Base-by-base conservation (phyloP, 2,329 filamentous ascomycete species). In the Lasiodiplodia gonubiensis region DNA sequence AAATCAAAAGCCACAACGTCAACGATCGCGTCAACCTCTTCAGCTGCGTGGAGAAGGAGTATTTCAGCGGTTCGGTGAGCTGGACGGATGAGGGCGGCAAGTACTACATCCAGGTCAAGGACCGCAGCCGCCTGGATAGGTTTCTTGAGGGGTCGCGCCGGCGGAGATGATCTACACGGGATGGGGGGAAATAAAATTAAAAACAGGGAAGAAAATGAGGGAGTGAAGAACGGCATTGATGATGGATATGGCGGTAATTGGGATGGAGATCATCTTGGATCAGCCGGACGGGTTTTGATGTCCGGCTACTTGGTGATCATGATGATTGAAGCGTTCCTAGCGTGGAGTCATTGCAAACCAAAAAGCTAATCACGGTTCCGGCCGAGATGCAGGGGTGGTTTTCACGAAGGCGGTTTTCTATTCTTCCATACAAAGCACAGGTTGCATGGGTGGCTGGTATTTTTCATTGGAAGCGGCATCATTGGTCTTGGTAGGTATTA, bases 41-140 rank as follows among this genome's bases (percentile, higher is more conserved):
- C 39, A 54, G 35, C 21, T 63, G 66, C 39, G 92, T 95, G 69
- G 86, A 92, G 76, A 88, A 90, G 73, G 84, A 88, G 68, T 95
- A 92, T 76, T 90, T 85, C 72, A 88, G 85, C 16, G 83, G 85
- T 53, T 86, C 85, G 70, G 95, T 99, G 70, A 97, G 93, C 80
- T 99, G 95, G 95, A 94, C 92, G 16, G 90, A 91, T 71, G 88
- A 90, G 63, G 89, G 90, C 30, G 94, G 94, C 33, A 87, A 89
- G 67, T 99, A 95, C 80, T 98, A 63, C 49, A 64, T 67, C n/a
- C 66, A 67, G 21, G 59, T 52, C n/a, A 67, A 67, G 66, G 66
- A 67, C 21, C 57, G 57, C 16, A 57, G 55, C n/a, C 46, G 66
- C 30, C 23, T 67, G 48, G 59, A 64, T 11, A 63, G 30, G 49